A percentile compares a stretch with the other conserved stretches of the same genome.
Conservation (phyloP, 345 rosid genomes). For the Camelina hispida region DNA sequence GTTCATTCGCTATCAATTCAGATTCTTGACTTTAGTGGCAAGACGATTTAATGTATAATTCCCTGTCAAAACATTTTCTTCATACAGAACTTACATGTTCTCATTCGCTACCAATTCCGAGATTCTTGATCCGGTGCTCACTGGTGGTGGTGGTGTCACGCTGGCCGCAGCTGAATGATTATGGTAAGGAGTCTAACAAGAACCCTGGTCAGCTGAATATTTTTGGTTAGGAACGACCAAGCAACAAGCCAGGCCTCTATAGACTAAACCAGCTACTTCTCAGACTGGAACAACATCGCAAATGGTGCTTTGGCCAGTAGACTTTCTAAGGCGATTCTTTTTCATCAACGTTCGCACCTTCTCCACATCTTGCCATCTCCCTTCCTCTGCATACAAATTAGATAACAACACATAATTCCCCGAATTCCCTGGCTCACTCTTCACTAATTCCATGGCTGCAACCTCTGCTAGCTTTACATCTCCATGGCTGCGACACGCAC, state of each 20-base stretch:
- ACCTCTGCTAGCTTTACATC: slow-evolving; percentile 60
- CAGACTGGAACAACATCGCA: background rate
- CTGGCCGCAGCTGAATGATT: background rate
- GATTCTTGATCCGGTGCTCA: background rate
- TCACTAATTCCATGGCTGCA: slow-evolving; percentile 59
- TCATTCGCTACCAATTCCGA: background rate
- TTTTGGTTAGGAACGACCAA: background rate
- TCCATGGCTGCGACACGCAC: slow-evolving; percentile 72
- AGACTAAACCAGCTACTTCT: slow-evolving; percentile 7
- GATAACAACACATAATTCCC: slow-evolving; percentile 74
- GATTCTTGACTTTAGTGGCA: background rate
- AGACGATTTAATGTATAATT: background rate
- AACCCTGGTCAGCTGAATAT: background rate
- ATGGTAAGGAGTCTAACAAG: background rate
- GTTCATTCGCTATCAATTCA: too few relatives aligned
- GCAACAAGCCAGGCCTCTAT: background rate
- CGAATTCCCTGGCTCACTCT: slow-evolving; percentile 68
- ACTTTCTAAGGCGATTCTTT: slow-evolving; percentile 54
- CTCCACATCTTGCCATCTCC: slow-evolving; percentile 74
- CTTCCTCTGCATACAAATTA: slow-evolving; percentile 71
- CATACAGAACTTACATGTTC: background rate
- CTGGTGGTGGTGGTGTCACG: background rate
- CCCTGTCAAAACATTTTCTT: background rate
- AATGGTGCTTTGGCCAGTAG: slow-evolving; percentile 51
- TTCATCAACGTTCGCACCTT: slow-evolving; percentile 58